Evolutionary conservation across 2,329 filamentous ascomycete genomes (phyloP), one percentile per base, ranked within the genome.

Genomic region (Moelleriella libera): DNA sequence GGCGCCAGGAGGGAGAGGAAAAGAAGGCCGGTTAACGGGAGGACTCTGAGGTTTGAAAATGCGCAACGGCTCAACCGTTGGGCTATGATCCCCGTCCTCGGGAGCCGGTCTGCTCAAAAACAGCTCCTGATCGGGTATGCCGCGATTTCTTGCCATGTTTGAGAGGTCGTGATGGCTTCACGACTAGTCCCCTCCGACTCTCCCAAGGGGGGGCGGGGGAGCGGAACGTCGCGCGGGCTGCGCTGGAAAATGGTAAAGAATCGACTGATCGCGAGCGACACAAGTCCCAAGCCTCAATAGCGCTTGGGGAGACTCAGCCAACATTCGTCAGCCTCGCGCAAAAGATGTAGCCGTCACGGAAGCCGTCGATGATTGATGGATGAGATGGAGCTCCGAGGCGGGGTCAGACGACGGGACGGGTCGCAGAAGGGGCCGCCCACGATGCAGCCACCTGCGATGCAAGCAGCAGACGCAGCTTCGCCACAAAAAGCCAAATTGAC

Each of bases 11-110:
- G 80, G 80, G 21, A 82, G 66, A 45, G 78, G 74, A 60, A 87
- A 81, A 7, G 72, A 71, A 45, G 75, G 77, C 56, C 78, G 78
- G 58, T 66, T 76, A 58, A 66, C 52, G 8, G 58, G 57, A 41
- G 82, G 76, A 49, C 81, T 84, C 56, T 80, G 77, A 48, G 82
- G 80, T 65, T 94, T 94, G 69, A 82, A 83, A 62, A 94, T 94
- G 59, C 87, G 80, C 65, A 95, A 67, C 50, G 88, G 88, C 58
- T 85, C 85, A 55, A 94, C 77, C 14, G 85, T 86, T 49, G 88
- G 85, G 57, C 85, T 88, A 57, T 88, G 80, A 45, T 67, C 67
- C 51, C 69, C 70, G 44, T 75, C 71, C 9, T 67, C 63, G 7
- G 68, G 68, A 48, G 67, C 61, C n/a, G 73, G 74, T 45, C 70